A percentile compares a stretch with the other conserved stretches of the same genome.
These are phyloP conservation scores for Macrocybe gigantea DNA, from an alignment of 768 basidiomycete species.

Conservation along the genomic window DNA sequence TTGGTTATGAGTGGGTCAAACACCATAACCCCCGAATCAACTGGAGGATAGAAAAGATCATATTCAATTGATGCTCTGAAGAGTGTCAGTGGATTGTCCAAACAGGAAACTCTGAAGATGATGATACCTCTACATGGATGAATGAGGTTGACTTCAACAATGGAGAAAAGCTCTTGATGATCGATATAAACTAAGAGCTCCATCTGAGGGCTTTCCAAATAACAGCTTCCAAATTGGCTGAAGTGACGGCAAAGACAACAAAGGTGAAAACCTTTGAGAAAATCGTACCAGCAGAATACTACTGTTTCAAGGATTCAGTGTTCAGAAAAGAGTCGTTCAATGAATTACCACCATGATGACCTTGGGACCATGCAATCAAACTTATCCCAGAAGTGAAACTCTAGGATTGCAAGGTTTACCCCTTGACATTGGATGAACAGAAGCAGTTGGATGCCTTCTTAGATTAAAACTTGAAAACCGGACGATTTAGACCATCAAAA, in stretches of 20 bases:
- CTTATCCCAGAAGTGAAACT: conserved; percentile 20
- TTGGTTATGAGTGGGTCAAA: not conserved
- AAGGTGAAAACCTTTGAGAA: conserved; percentile 1
- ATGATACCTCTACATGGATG: no score
- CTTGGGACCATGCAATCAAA: conserved; percentile 31
- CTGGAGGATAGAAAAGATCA: conserved; percentile 6
- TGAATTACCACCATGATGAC: conserved; percentile 18
- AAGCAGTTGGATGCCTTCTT: conserved; percentile 17
- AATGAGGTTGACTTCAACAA: no score
- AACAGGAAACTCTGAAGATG: no score
- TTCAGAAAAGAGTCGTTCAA: conserved; percentile 11
- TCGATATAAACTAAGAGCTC: no score
- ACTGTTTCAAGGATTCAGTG: conserved; percentile 2
- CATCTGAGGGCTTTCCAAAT: not conserved
- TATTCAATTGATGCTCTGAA: conserved; percentile 7
- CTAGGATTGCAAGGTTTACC: conserved; percentile 26
- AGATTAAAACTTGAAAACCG: conserved; percentile 18
- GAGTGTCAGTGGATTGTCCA: not conserved
- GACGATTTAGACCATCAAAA: conserved; percentile 15
- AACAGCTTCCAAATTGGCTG: no score
- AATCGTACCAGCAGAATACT: not conserved
- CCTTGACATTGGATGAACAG: conserved; percentile 23
- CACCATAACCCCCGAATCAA: conserved; percentile 8
- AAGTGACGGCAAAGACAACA: not conserved
- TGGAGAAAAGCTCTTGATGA: no score